Base-by-base conservation (phyloP, 192 early-diverging fungal species). In the Entrophospora sp. region DNA sequence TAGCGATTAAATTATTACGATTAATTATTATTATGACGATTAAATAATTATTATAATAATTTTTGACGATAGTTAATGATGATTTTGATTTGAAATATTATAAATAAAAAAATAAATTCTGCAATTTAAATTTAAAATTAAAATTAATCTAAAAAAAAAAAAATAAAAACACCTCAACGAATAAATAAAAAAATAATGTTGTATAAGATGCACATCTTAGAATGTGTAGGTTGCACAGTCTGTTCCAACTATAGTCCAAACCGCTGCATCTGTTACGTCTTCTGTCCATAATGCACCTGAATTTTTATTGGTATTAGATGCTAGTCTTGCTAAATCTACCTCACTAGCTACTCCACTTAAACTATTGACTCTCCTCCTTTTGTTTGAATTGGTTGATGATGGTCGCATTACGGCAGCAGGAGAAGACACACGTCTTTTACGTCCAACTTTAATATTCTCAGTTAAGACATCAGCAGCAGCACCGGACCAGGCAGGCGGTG, bases 191-290 rank as follows among this genome's bases (percentile, higher is more conserved):
- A n/a, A n/a, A n/a, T n/a, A n/a, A n/a, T n/a, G n/a, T n/a, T n/a
- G n/a, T n/a, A n/a, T n/a, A n/a, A n/a, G n/a, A n/a, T n/a, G n/a
- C n/a, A n/a, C n/a, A n/a, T n/a, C n/a, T n/a, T n/a, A n/a, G n/a
- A n/a, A n/a, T n/a, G n/a, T n/a, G n/a, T n/a, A n/a, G n/a, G n/a
- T n/a, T n/a, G n/a, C n/a, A n/a, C n/a, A n/a, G n/a, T n/a, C 89
- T 0, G 90, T 91, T 31, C 92, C 89, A 7, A 96, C 91, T 70
- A 96, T 87, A 6, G 93, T 96, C 93, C 93, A 96, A 16, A 96
- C 88, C 1, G 91, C 89, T 18, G 80, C 79, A 77, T 96, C 92
- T n/a, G 85, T 87, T 3, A 92, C 88, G 73, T 91, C 88, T 58
- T 92, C 91, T 20, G 79, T 78, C 85, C 85, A 87, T 44, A 83